Base-by-base conservation (phyloP, 2,329 filamentous ascomycete species). In the Cytospora piceae region DNA sequence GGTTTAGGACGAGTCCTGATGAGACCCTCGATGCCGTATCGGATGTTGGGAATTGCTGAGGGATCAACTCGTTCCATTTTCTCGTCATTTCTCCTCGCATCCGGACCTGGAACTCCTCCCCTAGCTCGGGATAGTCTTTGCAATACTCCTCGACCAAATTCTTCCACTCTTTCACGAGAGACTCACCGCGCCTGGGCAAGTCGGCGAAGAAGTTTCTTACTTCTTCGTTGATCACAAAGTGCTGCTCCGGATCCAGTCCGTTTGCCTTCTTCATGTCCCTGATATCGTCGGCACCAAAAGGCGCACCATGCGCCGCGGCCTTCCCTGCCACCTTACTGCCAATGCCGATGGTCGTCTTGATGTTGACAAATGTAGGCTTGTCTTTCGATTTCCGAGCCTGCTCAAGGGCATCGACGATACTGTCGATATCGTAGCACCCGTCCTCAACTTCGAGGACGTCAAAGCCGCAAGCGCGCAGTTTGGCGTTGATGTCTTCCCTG, bases 341-440 rank as follows among this genome's bases (percentile, higher is more conserved):
- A 1, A 85, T 62, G 1, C 85, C 84, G 57, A 87, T 87, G n/a
- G 83, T 75, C 0, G 85, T 87, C 3, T 77, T 79, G 24, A 85
- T 75, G 67, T 87, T 87, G 75, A 88, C 82, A 67, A 88, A 87
- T 0, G 79, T 80, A 0, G 85, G 85, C 71, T 83, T 82, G 1
- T 79, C 77, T 4, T 69, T 75, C 0, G 74, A 74, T 1, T 71
- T 70, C 29, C 79, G 77, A 3, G 81, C 80, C 37, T 75, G 70
- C 42, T 78, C 74, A 39, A 87, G 72, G 0, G 82, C 82, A 3
- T 72, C 39, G 0, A 83, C 79, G 29, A 86, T 77, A 0, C 73
- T 76, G 8, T 78, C 73, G 2, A 86, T 75, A 57, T 85, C 80
- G 57, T 78, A 81, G 69, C 76, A 78, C 3, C 83, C 83, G 65